A percentile compares a stretch with the other conserved stretches of the same genome.
These are phyloP conservation scores for Didymella arachidicola DNA, from an alignment of 2,329 filamentous ascomycete species.

Conservation along the genomic window DNA sequence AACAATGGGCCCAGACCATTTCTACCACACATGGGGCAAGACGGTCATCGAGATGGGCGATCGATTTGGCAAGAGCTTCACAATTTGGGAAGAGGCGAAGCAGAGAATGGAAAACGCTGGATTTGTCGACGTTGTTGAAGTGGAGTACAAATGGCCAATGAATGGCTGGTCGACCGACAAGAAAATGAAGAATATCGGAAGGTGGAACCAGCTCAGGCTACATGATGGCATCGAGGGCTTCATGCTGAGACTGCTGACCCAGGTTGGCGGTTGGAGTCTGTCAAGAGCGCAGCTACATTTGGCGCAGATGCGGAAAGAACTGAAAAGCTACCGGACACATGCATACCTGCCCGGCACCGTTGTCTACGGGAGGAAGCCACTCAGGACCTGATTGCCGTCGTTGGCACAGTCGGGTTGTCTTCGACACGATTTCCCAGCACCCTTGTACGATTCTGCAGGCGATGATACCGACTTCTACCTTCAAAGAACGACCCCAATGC, in stretches of 20 bases:
- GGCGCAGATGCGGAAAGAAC: constrained; percentile 47
- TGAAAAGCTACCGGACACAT: constrained; percentile 46
- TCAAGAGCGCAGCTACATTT: constrained; percentile 48
- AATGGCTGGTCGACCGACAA: constrained; percentile 45
- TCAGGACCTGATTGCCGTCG: constrained; percentile 6
- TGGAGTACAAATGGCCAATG: constrained; percentile 48
- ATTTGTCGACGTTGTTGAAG: constrained; percentile 46
- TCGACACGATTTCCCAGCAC: background rate
- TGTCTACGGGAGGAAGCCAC: constrained; percentile 48
- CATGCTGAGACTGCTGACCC: constrained; percentile 48
- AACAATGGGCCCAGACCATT: constrained; percentile 49
- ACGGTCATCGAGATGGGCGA: constrained; percentile 48
- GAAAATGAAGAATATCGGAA: constrained; percentile 47
- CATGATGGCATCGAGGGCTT: constrained; percentile 51
- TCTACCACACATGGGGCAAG: constrained; percentile 47
- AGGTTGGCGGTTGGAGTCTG: constrained; percentile 46
- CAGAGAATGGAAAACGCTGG: constrained; percentile 43
- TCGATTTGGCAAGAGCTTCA: constrained; percentile 50
- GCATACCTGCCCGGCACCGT: constrained; percentile 49
- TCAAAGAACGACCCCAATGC: constrained; percentile 2
- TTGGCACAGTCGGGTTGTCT: background rate
- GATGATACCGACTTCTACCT: constrained; percentile 17
- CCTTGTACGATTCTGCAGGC: background rate
- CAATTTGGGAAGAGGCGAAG: constrained; percentile 47
- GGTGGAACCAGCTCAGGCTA: constrained; percentile 48